Evolutionary conservation across 2,329 filamentous ascomycete species (phyloP).

Genomic region (Ceratocystis diversiconidia): DNA sequence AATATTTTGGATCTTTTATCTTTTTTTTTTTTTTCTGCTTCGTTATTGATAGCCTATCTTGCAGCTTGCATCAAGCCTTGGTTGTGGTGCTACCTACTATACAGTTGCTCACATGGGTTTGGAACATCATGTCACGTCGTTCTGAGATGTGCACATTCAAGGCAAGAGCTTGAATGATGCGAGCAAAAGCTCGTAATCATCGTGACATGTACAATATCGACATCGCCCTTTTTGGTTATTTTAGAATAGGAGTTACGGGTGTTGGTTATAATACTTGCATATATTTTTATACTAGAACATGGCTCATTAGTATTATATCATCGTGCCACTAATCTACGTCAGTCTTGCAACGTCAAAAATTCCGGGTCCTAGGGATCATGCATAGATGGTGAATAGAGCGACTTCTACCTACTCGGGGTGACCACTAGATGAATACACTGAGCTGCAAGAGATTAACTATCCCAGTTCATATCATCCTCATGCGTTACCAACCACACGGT

Average conservation of each 20-base stretch:
- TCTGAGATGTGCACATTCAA: neutral
- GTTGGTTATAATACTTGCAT: neutral
- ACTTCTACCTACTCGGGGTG: neutral
- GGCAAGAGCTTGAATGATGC: neutral
- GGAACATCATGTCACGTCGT: too few species aligned
- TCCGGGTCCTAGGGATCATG: neutral
- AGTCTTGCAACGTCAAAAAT: neutral
- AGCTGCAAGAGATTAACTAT: neutral
- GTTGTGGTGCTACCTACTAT: neutral
- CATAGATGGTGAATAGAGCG: neutral
- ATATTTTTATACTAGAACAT: neutral
- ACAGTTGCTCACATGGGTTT: too few species aligned
- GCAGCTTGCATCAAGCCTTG: neutral
- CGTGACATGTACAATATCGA: neutral
- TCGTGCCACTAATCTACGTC: neutral
- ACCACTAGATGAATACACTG: neutral
- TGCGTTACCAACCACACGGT: neutral
- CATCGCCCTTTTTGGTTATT: neutral
- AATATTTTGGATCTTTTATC: neutral
- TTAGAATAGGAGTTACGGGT: neutral
- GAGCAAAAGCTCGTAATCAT: neutral
- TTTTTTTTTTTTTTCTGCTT: slow-evolving; percentile 1
- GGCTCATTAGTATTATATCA: neutral
- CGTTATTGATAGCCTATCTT: neutral
- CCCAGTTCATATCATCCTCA: neutral